Evolutionary conservation across 306 rosid species (phyloP), one percentile per base, ranked within the genome.

Genomic region (Parietaria judaica): DNA sequence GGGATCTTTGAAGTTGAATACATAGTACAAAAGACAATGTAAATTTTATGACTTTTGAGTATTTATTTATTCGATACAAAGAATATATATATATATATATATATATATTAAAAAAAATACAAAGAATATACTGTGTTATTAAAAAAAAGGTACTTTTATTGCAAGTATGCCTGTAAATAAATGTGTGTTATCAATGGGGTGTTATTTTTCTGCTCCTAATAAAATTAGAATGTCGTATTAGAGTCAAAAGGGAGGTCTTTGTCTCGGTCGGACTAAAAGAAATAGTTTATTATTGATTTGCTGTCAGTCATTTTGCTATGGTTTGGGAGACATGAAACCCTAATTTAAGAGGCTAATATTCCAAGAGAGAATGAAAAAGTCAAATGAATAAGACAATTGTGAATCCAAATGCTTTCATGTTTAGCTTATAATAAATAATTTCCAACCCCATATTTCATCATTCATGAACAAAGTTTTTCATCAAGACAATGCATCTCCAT

Each of bases 241-340:
- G 13, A 9, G 46, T 50, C 58, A 63, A 63, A 63, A 63, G 45
- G 14, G 46, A 63, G 14, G 58, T 63, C 58, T 43, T 36, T n/a
- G 67, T 36, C 58, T 12, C 36, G 46, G 67, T 63, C 67, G 67
- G 36, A 63, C 49, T 15, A 64, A 34, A 64, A 38, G 13, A 49
- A n/a, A 4, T 10, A 53, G 48, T 64, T 37, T n/a, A 45, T 36
- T 36, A 51, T 52, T 64, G 68, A 38, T 64, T 64, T 64, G 68
- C 68, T 64, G 51, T 64, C 59, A 62, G 55, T 47, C 54, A 62
- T 12, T 17, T 49, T 62, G 64, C 37, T 60, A 41, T 51, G 41
- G 64, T 60, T 44, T 60, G 64, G 64, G 52, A 60, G 64, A 60
- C 64, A 60, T 36, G 6, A 31, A 44, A 38, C 38, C 51, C 34